These are phyloP conservation scores for Saussurea involucrata DNA, from an alignment of 129 eudicot genomes.

Conservation along the genomic window DNA sequence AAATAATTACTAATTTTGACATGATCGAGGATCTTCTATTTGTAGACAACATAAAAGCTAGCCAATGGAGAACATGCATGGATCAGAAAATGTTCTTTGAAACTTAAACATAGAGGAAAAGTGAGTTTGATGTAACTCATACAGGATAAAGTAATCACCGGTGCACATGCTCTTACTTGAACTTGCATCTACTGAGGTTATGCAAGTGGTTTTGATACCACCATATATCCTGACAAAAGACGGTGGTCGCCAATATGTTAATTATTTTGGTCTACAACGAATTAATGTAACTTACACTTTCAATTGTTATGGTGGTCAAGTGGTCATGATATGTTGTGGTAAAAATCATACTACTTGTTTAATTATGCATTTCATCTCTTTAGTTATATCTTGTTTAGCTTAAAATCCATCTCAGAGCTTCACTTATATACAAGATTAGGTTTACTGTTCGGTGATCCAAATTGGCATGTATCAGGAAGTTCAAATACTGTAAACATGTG, in stretches of 20 bases:
- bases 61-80: conserved; percentile 14
- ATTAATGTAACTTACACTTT: not conserved
- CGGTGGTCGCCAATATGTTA: not conserved
- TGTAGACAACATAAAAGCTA: conserved; percentile 7
- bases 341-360: not conserved
- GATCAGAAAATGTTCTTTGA: conserved; percentile 9
- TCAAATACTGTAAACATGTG: no score
- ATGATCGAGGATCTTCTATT: conserved; percentile 10
- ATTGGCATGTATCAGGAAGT: not conserved
- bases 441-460: not conserved
- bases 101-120: not conserved
- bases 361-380: not conserved
- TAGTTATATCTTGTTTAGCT: not conserved
- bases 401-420: not conserved
- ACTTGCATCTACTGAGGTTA: not conserved
- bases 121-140: conserved; percentile 6
- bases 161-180: conserved; percentile 17
- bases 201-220: not conserved
- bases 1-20: not conserved
- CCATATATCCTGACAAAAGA: not conserved
- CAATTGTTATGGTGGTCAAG: not conserved
- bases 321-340: not conserved
- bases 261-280: no score
- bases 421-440: not conserved
- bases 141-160: conserved; percentile 6